Base-by-base conservation (phyloP, 768 basidiomycete genomes). In the Boletus tomentosulus region DNA sequence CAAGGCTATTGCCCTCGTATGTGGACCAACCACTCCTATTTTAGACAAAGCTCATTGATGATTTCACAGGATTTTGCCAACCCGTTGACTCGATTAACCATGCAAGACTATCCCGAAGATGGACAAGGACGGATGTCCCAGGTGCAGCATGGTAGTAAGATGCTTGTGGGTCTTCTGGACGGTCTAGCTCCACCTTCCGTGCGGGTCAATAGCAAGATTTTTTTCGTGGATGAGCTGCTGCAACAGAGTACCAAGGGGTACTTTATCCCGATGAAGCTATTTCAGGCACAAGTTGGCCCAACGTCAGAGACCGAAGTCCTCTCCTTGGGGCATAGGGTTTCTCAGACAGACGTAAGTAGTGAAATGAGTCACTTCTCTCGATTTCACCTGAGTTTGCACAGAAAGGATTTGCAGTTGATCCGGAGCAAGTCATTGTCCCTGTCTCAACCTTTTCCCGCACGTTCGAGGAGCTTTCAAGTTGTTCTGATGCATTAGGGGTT, bases 61-160 rank as follows among this genome's bases (percentile, higher is more conserved):
- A 65, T 9, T 27, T 15, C 6, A 28, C 12, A 69, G 70, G 66
- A 67, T 49, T 70, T 60, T 27, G 52, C 65, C 1, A 67, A 72
- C 51, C 64, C 64, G 0, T 39, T 64, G 1, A 64, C 56, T 1
- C 53, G 46, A 1, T 54, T 55, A 9, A 19, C 55, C 3, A 67
- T 73, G 58, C 59, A 60, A 44, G 60, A 63, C 25, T 72, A 71
- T 45, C 66, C 70, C 1, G 59, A 67, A 46, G 66, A 69, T 25
- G 51, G 56, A 7, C 51, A 54, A 8, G 49, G 35, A 10, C 35
- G 16, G 5, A 37, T 37, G 35, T 37, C 35, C 3, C 35, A 37
- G 5, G 35, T 37, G 0, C 64, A 62, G 47, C 61, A 72, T 45
- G 61, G 62, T 1, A 48, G 30, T 0, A 72, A 73, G 30, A 70